Evolutionary conservation across 2,329 filamentous ascomycete genomes (phyloP), one percentile per base, ranked within the genome.

Genomic region (Claviceps spartinae): DNA sequence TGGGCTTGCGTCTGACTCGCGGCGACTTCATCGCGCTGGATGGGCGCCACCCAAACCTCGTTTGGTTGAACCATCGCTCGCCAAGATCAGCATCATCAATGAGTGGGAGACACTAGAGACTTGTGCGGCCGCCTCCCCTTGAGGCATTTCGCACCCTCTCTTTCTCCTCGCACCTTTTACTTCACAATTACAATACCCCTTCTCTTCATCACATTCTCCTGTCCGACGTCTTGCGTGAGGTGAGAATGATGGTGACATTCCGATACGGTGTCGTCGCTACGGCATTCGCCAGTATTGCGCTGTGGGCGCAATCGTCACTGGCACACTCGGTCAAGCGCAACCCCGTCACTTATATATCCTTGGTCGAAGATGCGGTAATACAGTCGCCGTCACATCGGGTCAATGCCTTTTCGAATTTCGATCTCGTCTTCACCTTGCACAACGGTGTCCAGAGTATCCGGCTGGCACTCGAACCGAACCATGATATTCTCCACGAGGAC

Each of bases 381-480:
- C 81, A 88, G 61, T 88, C 89, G 0, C 82, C 84, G 16, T 86
- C 85, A 46, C 81, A 88, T 64, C 82, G 85, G 54, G 80, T 95
- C 47, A 83, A 93, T 63, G 83, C 89, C 48, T 73, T 86, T 52
- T 91, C 89, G 14, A 73, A 81, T 22, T 98, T 98, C 67, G 87
- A 95, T 61, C 72, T 98, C 55, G 83, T 80, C 34, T 96, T 98
- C 65, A 74, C 80, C 53, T 71, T 95, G 38, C 81, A 86, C 61
- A 72, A 79, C 54, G 75, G 78, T 50, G 71, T 77, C 54, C 78
- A 89, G 57, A 78, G 81, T 58, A 74, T 97, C 61, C 87, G 88
- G 58, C 77, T 98, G 50, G 77, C 79, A 52, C 77, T 98, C 48
- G 83, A 93, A 64, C 93, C 93, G 4, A 97, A 97, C 65, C 81